A percentile compares a stretch with the other conserved stretches of the same genome.
Conservation (phyloP, 2,329 filamentous ascomycete species). For the Ilyonectria destructans region DNA sequence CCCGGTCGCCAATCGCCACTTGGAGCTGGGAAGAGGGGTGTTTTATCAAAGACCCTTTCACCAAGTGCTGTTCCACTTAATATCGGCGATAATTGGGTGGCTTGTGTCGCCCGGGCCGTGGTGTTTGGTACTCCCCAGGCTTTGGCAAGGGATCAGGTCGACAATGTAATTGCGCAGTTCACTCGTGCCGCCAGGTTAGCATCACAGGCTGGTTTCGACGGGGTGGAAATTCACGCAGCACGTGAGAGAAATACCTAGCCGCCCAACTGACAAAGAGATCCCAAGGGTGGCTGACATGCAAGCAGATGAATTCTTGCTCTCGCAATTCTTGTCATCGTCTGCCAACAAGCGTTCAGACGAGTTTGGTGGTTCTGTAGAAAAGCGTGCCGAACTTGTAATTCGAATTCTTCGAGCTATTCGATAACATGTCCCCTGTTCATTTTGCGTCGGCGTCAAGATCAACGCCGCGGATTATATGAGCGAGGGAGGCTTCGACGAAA, state of each 20-base stretch:
- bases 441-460: slow-evolving; percentile 23
- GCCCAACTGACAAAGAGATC: neutral
- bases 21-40: neutral
- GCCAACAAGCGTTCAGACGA: slow-evolving; percentile 17
- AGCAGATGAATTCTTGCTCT: slow-evolving; percentile 15
- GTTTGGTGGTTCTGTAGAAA: slow-evolving; percentile 12
- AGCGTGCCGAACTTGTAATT: slow-evolving; percentile 15
- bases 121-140: slow-evolving; percentile 10
- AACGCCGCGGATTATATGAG: slow-evolving; percentile 14
- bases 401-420: slow-evolving; percentile 14
- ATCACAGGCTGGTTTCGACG: slow-evolving; percentile 6
- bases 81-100: neutral
- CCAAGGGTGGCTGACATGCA: neutral
- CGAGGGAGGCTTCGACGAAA: neutral
- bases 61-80: slow-evolving; percentile 6
- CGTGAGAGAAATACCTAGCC: slow-evolving; percentile 1
- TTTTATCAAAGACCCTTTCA: slow-evolving; percentile 8
- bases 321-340: slow-evolving; percentile 17
- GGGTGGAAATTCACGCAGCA: slow-evolving; percentile 16
- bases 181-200: slow-evolving; percentile 7
- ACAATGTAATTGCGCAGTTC: slow-evolving; percentile 3
- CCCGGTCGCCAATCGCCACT: slow-evolving; percentile 8
- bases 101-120: neutral
- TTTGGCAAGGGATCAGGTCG: neutral
- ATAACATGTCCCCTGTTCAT: neutral